Evolutionary conservation across 2,329 filamentous ascomycete species (phyloP).

Genomic region (Paraconiothyrium sp.): DNA sequence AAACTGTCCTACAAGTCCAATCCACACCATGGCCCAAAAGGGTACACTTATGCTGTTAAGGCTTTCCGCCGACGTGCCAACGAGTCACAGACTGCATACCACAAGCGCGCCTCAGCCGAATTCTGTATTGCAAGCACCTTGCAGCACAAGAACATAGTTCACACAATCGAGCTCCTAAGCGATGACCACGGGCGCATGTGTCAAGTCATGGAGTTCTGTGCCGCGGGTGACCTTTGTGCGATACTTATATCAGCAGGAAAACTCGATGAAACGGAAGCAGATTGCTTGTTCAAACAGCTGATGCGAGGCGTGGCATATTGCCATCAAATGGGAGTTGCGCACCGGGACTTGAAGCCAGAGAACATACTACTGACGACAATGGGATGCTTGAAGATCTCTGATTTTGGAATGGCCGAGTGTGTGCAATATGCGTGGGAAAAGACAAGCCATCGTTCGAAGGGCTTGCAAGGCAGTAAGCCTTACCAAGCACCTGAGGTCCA

Average conservation of each 20-base stretch:
- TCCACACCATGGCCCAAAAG: conserved; percentile 76
- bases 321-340: conserved; percentile 98
- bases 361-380: conserved; percentile 93
- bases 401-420: conserved; percentile 98
- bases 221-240: conserved; percentile 94
- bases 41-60: conserved; percentile 96
- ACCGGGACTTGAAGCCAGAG: conserved; percentile 95
- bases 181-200: conserved; percentile 98
- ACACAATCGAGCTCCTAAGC: conserved; percentile 93
- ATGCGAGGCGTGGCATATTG: conserved; percentile 99
- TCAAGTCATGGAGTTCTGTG: conserved; percentile 99
- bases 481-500: conserved; percentile 99
- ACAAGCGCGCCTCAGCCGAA: conserved; percentile 94
- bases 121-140: conserved; percentile 98
- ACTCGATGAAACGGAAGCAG: conserved; percentile 89
- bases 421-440: conserved; percentile 99
- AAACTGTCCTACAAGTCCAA: conserved; percentile 96
- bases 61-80: conserved; percentile 94
- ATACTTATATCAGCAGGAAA: conserved; percentile 90
- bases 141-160: conserved; percentile 96
- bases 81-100: conserved; percentile 96
- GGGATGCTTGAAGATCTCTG: conserved; percentile 94
- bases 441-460: conserved; percentile 96
- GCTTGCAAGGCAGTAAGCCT: conserved; percentile 92
- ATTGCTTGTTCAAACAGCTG: conserved; percentile 98